Evolutionary conservation across 805 yeast species (phyloP).

Genomic region (Ogataea haglerorum): DNA sequence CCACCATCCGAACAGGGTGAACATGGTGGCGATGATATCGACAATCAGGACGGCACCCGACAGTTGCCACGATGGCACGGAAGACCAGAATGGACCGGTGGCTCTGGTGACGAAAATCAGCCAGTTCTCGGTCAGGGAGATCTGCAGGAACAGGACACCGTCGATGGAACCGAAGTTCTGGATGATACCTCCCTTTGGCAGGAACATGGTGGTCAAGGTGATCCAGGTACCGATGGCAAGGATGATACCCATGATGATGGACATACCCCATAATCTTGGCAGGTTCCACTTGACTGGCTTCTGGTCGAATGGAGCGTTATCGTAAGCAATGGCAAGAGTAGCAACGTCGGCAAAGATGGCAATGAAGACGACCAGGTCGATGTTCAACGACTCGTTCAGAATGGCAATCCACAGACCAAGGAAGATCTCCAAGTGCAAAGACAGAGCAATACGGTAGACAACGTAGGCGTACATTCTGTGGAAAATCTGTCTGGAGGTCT

Average conservation of each 20-base stretch:
- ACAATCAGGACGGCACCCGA: constrained; percentile 89
- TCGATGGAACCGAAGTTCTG: constrained; percentile 94
- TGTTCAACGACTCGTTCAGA: constrained; percentile 79
- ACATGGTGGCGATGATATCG: constrained; percentile 88
- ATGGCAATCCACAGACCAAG: constrained; percentile 96
- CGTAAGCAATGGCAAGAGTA: constrained; percentile 95
- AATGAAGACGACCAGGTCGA: constrained; percentile 91
- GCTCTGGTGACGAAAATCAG: constrained; percentile 95
- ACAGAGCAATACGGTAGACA: constrained; percentile 96
- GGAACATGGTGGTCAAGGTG: constrained; percentile 89
- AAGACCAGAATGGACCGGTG: constrained; percentile 98
- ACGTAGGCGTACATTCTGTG: constrained; percentile 99
- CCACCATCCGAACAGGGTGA: constrained; percentile 96
- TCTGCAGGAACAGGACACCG: constrained; percentile 91
- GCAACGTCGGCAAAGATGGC: constrained; percentile 98
- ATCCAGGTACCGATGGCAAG: constrained; percentile 94
- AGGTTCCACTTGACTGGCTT: constrained; percentile 94
- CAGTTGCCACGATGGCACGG: constrained; percentile 94
- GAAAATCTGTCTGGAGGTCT: constrained; percentile 96
- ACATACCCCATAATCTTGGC: constrained; percentile 97
- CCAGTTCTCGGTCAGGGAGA: constrained; percentile 96
- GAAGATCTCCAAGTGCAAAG: constrained; percentile 91
- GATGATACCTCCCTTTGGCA: constrained; percentile 87
- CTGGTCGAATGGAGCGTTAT: constrained; percentile 93
- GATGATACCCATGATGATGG: constrained; percentile 78